A percentile compares a stretch with the other conserved stretches of the same genome.
These are phyloP conservation scores for Mortierella claussenii DNA, from an alignment of 192 early-diverging fungal genomes.

Conservation along the genomic window DNA sequence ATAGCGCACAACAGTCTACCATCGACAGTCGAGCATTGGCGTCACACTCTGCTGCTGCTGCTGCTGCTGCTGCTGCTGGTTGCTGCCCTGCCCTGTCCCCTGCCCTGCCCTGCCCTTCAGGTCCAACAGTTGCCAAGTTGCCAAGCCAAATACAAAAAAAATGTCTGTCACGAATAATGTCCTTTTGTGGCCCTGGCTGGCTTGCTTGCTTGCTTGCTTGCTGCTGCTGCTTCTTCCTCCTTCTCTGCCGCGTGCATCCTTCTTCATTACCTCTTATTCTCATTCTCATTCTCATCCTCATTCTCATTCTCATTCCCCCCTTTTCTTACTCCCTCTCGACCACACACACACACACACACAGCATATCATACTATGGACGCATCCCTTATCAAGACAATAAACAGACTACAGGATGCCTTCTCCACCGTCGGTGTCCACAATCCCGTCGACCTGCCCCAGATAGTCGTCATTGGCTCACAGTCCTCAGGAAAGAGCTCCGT, in stretches of 20 bases:
- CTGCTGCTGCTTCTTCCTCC: not conserved
- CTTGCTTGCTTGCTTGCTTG: not conserved
- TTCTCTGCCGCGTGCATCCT: not conserved
- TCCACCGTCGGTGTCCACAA: slow-evolving; percentile 90
- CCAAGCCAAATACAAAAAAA: too few species aligned
- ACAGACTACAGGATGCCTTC: slow-evolving; percentile 91
- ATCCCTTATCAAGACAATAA: slow-evolving; percentile 70
- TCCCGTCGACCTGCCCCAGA: slow-evolving; percentile 90
- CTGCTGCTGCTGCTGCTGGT: too few species aligned
- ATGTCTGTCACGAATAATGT: too few species aligned
- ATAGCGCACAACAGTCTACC: too few species aligned
- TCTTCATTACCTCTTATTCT: too few species aligned
- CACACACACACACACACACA: not conserved
- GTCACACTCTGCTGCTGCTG: too few species aligned
- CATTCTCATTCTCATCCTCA: too few species aligned
- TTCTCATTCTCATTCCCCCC: too few species aligned
- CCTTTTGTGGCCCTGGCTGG: not conserved
- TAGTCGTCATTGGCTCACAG: slow-evolving; percentile 88
- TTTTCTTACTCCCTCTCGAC: not conserved
- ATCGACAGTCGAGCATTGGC: too few species aligned
- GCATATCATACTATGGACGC: slow-evolving; percentile 56
- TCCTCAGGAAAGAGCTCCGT: slow-evolving; percentile 96
- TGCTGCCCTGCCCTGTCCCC: too few species aligned
- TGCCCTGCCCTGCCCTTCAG: too few species aligned
- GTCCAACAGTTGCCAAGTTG: too few species aligned